Base-by-base conservation (phyloP, 495 filamentous ascomycete genomes). In the Penicillium salamii region DNA sequence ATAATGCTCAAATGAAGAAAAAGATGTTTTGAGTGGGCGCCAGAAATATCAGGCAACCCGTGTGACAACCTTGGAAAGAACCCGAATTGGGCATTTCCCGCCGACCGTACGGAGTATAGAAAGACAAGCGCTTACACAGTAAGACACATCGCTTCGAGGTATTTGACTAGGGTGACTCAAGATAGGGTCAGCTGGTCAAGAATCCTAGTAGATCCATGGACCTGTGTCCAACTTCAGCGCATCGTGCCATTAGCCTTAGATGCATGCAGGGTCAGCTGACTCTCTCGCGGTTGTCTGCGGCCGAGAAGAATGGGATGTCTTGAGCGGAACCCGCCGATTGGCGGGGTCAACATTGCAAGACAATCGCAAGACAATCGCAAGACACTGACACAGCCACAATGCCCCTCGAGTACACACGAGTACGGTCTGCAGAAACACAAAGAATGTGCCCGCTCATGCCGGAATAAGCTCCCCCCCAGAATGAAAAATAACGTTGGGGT, bases 141-240 rank as follows among this genome's bases (percentile, higher is more conserved):
- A 14, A 2, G 12, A 26, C 7, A 14, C n/a, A 15, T 26, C 37
- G 20, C 37, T 42, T 18, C n/a, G 13, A 32, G 5, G 17, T 5
- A 34, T 44, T n/a, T 21, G 28, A 42, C 42, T 17, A 11, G 3
- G 45, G 46, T 48, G 46, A 48, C 46, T 48, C 36, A 40, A 48
- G 36, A 40, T 48, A 19, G 7, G 36, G 28, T 48, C 46, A 48
- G 46, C 46, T 48, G 46, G 36, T 40, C 46, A 48, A 18, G 15
- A 9, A 23, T 18, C 14, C 29, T n/a, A 26, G 19, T 14, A 35
- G 46, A 48, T 32, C 46, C 46, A 48, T 40, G 46, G 46, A 23
- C n/a, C 24, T 17, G 18, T 48, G 35, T 48, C 46, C 35, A 32
- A 40, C 35, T 39, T 9, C 26, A 36, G 29, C 29, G 20, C 40